A percentile compares a stretch with the other conserved stretches of the same genome.
phyloP scores from a whole-genome alignment of 768 basidiomycete genomes.

The Xanthoconium stramineum region DNA sequence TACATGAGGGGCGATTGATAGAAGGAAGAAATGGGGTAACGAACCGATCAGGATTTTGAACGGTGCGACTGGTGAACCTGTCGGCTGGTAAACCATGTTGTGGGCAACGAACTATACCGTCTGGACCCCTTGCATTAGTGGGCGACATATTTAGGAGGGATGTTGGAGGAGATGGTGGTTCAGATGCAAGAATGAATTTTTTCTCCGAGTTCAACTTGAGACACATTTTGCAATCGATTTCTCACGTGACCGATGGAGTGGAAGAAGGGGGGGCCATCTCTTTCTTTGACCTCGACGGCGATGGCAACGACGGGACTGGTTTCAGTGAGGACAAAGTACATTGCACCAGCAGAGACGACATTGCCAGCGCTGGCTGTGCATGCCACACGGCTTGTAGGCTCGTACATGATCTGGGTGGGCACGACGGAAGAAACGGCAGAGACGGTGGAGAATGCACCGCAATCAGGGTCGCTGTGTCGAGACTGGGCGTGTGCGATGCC shows the following conservation, averaged over 20 bases:
- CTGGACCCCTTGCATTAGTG: constrained; percentile 24
- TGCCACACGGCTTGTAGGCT: constrained; percentile 61
- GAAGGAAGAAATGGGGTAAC: constrained; percentile 1
- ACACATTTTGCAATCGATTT: too few relatives aligned
- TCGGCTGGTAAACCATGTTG: constrained; percentile 26
- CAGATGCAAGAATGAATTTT: too few relatives aligned
- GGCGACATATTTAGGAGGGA: constrained; percentile 3
- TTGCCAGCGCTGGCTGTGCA: constrained; percentile 63
- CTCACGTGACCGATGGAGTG: constrained; percentile 21
- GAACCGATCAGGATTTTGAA: constrained; percentile 36
- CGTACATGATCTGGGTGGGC: constrained; percentile 84
- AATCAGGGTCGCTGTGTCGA: constrained; percentile 54
- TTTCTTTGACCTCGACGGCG: background rate
- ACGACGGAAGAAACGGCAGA: constrained; percentile 46
- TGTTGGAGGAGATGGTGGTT: background rate
- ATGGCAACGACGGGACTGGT: constrained; percentile 26
- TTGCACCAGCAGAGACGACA: constrained; percentile 47
- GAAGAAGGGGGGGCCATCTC: too few relatives aligned
- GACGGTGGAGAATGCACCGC: constrained; percentile 46
- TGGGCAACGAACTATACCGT: constrained; percentile 37
- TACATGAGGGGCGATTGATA: background rate
- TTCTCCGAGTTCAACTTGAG: background rate
- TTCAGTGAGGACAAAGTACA: constrained; percentile 45
- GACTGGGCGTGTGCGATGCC: constrained; percentile 91
- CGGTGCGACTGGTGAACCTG: constrained; percentile 29